Conservation (phyloP, 2,329 filamentous ascomycete species). For the Meredithiella fracta region DNA sequence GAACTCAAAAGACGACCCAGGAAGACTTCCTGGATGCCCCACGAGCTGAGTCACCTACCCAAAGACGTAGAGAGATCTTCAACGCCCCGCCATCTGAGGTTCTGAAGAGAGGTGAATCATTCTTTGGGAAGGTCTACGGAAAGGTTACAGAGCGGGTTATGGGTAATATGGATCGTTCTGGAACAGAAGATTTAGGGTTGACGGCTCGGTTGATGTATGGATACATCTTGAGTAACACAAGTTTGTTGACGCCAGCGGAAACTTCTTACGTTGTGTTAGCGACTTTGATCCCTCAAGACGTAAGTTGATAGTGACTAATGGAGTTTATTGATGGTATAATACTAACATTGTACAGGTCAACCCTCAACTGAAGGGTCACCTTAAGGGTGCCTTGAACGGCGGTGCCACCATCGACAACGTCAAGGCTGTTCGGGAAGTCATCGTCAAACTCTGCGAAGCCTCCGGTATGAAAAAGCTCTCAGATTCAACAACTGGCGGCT, state of each 20-base stretch:
- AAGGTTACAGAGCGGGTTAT: slow-evolving; percentile 32
- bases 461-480: slow-evolving; percentile 29
- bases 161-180: slow-evolving; percentile 31
- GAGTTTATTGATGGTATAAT: background rate
- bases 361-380: slow-evolving; percentile 36
- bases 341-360: slow-evolving; percentile 25
- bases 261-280: slow-evolving; percentile 36
- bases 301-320: slow-evolving; percentile 17
- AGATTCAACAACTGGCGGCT: slow-evolving; percentile 22
- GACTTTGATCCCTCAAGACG: slow-evolving; percentile 34
- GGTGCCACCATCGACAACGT: slow-evolving; percentile 33
- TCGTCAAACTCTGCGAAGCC: slow-evolving; percentile 30
- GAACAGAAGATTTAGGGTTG: slow-evolving; percentile 33
- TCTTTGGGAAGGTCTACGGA: slow-evolving; percentile 34
- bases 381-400: slow-evolving; percentile 33
- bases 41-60: slow-evolving; percentile 22
- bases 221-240: slow-evolving; percentile 31
- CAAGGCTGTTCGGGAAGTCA: slow-evolving; percentile 29
- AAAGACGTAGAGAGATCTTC: slow-evolving; percentile 25
- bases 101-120: slow-evolving; percentile 27
- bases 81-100: slow-evolving; percentile 22
- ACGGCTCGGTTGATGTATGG: slow-evolving; percentile 33
- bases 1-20: slow-evolving; percentile 29
- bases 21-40: slow-evolving; percentile 26
- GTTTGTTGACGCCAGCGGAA: slow-evolving; percentile 28